Conservation (phyloP, 2,329 filamentous ascomycete species). For the Balansia obtecta region DNA sequence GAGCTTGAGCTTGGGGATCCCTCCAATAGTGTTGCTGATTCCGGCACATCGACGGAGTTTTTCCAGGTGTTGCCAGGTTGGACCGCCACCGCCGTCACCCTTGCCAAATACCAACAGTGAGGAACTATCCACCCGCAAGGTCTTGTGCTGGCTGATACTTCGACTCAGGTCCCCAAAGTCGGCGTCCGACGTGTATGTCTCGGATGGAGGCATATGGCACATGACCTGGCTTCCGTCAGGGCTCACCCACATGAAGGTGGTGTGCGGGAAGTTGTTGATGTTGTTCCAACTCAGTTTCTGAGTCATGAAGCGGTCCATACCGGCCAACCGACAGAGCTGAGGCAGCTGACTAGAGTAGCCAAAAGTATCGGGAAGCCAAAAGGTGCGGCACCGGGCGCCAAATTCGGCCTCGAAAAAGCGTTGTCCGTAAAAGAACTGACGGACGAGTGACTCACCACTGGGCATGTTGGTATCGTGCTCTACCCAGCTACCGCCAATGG, state of each 20-base stretch:
- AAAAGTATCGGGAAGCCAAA: conserved; percentile 97
- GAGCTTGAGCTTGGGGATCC: conserved; percentile 74
- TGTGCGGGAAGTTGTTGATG: conserved; percentile 97
- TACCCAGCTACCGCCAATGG: conserved; percentile 95
- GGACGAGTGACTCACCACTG: conserved; percentile 82
- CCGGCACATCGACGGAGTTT: conserved; percentile 88
- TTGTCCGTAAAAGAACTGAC: conserved; percentile 93
- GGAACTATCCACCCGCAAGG: conserved; percentile 81
- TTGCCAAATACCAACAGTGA: conserved; percentile 92
- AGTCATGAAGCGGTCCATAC: conserved; percentile 93
- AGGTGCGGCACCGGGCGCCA: conserved; percentile 76
- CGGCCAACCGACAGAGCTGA: conserved; percentile 84
- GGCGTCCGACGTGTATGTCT: conserved; percentile 91
- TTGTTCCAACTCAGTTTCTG: conserved; percentile 99
- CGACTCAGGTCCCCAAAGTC: conserved; percentile 90
- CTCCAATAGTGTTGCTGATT: conserved; percentile 73
- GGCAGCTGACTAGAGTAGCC: conserved; percentile 93
- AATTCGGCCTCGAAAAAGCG: conserved; percentile 91
- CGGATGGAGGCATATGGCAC: conserved; percentile 91
- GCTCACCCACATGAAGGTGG: conserved; percentile 97
- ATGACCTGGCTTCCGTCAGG: conserved; percentile 93
- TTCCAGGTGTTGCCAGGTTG: conserved; percentile 86
- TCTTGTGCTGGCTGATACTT: conserved; percentile 87
- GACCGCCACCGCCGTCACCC: conserved; percentile 89
- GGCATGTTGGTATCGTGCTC: conserved; percentile 98